Conservation (phyloP, 805 yeast species). For the Dipodascus geniculatus region DNA sequence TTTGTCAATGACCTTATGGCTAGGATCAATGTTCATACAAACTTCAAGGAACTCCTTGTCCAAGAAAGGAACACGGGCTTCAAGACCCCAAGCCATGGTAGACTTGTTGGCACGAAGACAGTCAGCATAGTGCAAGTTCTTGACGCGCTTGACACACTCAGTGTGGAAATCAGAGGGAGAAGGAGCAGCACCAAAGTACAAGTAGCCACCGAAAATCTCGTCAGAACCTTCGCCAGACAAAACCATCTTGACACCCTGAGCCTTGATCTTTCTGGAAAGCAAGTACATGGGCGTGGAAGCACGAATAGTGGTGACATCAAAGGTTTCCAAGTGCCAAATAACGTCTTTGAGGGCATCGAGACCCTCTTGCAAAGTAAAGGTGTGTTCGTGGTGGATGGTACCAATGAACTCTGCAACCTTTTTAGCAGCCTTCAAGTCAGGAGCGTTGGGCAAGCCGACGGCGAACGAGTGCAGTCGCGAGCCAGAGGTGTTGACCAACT, state of each 20-base stretch:
- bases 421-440: slow-evolving; percentile 92
- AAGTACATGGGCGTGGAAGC: slow-evolving; percentile 99
- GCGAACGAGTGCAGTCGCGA: slow-evolving; percentile 91
- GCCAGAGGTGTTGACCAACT: slow-evolving; percentile 48
- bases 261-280: slow-evolving; percentile 92
- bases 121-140: slow-evolving; percentile 94
- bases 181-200: slow-evolving; percentile 96
- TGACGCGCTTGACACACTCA: slow-evolving; percentile 91
- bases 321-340: slow-evolving; percentile 91
- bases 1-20: slow-evolving; percentile 72
- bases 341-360: slow-evolving; percentile 91
- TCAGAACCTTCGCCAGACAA: slow-evolving; percentile 98
- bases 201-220: slow-evolving; percentile 97
- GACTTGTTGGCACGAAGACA: slow-evolving; percentile 98
- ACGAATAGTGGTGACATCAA: slow-evolving; percentile 96
- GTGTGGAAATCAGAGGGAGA: slow-evolving; percentile 84
- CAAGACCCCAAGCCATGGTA: slow-evolving; percentile 99
- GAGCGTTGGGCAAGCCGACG: slow-evolving; percentile 94
- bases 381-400: slow-evolving; percentile 94
- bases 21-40: slow-evolving; percentile 90
- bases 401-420: slow-evolving; percentile 95
- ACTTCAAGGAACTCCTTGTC: slow-evolving; percentile 86
- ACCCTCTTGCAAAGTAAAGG: slow-evolving; percentile 94
- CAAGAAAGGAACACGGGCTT: slow-evolving; percentile 98
- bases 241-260: slow-evolving; percentile 99